A percentile compares a stretch with the other conserved stretches of the same genome.
These are phyloP conservation scores for Chaetomiaceae sp. DNA, from an alignment of 2,329 filamentous ascomycete species.

Conservation along the genomic window DNA sequence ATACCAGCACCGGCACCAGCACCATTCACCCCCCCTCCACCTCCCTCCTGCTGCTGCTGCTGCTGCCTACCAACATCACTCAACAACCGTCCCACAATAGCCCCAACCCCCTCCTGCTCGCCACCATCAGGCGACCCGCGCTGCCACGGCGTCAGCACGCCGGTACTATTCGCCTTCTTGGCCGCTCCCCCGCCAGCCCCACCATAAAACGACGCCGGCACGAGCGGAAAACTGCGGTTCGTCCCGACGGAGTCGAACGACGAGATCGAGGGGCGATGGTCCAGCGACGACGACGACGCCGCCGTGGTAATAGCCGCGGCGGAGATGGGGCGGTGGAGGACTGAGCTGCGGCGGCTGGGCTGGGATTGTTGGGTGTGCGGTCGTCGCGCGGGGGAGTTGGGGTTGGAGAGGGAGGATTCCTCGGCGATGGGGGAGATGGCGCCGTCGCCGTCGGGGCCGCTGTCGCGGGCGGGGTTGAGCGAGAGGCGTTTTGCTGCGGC, in stretches of 20 bases:
- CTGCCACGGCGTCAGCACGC: conserved; percentile 41
- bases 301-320: too few relatives aligned
- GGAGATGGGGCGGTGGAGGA: conserved; percentile 41
- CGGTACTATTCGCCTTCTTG: conserved; percentile 37
- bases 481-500: conserved; percentile 16
- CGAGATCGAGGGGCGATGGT: conserved; percentile 52
- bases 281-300: conserved; percentile 29
- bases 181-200: too few relatives aligned
- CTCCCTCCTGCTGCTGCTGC: neutral
- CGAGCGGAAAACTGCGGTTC: conserved; percentile 57
- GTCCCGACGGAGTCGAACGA: conserved; percentile 56
- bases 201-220: conserved; percentile 25
- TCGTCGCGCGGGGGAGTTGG: conserved; percentile 6
- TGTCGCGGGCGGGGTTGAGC: conserved; percentile 9
- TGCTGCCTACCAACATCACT: too few relatives aligned
- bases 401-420: conserved; percentile 14
- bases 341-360: conserved; percentile 27
- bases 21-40: too few relatives aligned
- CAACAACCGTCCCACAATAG: too few relatives aligned
- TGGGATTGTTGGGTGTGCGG: neutral
- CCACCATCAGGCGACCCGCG: conserved; percentile 40
- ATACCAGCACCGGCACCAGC: too few relatives aligned
- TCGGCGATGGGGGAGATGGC: conserved; percentile 27
- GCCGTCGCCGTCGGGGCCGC: conserved; percentile 21
- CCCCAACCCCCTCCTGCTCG: conserved; percentile 43